Evolutionary conservation across 2,329 filamentous ascomycete species (phyloP), one percentile per base, ranked within the genome.

Genomic region (Sporothrix pallida): DNA sequence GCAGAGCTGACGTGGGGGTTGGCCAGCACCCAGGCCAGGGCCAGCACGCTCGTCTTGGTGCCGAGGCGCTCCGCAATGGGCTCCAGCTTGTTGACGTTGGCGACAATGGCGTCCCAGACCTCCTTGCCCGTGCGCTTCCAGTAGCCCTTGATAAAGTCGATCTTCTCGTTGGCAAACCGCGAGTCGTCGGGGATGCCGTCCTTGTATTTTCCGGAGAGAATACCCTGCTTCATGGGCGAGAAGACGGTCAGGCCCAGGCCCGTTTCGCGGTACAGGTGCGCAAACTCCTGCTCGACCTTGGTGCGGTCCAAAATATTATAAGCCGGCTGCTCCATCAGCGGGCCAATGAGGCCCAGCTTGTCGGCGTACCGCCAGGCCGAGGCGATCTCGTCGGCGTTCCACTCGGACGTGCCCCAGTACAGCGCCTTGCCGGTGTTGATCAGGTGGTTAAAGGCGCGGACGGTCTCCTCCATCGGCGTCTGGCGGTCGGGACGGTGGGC

Each of bases 371-470:
- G 87, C 81, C 88, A 88, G 0, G 90, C 90, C 75, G 88, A 85
- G 9, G 87, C 86, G 78, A 92, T 92, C 83, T 92, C 90, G 76
- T 89, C 87, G 26, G 90, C 89, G 74, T 84, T 86, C 90, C 90
- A 92, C 80, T 92, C 90, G 1, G 89, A 91, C 0, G 90, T 92
- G 56, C 90, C 90, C 90, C 91, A 92, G 84, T 92, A 92, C 76
- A 92, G 86, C 0, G 90, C 89, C 82, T 91, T 89, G 73, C 91
- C 88, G 88, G 82, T 90, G 89, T 82, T 88, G 77, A 83, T 87
- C 75, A 81, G 81, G 79, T 83, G 83, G 77, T 80, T 85, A 80
- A 83, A 86, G 75, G 80, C 85, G 76, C 84, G 86, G 71, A 91
- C 89, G 56, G 89, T 87, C 81, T 91, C 89, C 80, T 87, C 87